Percentiles rank a stretch among this genome's conserved stretches.
Evolutionary conservation across 192 early-diverging fungal genomes (phyloP).

Genomic region (Backusella sp.): DNA sequence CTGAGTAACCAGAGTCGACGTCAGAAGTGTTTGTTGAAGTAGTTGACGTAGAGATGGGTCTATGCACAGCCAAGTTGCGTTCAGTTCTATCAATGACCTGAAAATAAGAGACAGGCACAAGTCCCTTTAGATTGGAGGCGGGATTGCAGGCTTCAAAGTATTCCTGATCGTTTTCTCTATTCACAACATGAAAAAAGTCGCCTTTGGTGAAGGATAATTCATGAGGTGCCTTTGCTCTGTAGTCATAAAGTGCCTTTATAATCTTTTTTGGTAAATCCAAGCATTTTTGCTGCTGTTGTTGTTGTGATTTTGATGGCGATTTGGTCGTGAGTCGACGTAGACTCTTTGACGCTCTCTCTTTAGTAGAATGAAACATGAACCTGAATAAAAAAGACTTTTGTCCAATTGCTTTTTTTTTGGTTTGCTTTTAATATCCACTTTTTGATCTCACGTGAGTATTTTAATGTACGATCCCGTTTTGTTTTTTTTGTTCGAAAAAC

Average conservation of each 20-base stretch:
- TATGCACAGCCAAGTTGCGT: conserved; percentile 27
- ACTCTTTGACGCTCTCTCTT: conserved; percentile 17
- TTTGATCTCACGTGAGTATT: neutral
- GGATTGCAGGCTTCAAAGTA: conserved; percentile 78
- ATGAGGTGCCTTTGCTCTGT: conserved; percentile 53
- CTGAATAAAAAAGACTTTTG: neutral
- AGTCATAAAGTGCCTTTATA: conserved; percentile 70
- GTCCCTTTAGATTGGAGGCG: conserved; percentile 61
- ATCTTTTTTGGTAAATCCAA: conserved; percentile 64
- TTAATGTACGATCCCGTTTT: neutral
- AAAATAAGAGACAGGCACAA: conserved; percentile 69
- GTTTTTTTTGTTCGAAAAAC: neutral
- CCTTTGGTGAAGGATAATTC: conserved; percentile 74
- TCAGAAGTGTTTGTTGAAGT: conserved; percentile 27
- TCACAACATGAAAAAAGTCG: conserved; percentile 74
- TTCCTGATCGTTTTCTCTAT: conserved; percentile 60
- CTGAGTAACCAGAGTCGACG: conserved; percentile 32
- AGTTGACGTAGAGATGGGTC: conserved; percentile 17
- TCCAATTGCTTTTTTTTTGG: neutral
- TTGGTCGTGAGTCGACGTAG: conserved; percentile 12
- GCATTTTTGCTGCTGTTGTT: neutral
- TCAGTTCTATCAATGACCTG: conserved; percentile 59
- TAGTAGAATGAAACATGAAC: conserved; percentile 15
- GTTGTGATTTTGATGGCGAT: neutral
- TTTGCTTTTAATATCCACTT: neutral